Evolutionary conservation across 345 rosid genomes (phyloP), one percentile per base, ranked within the genome.

Genomic region (Firmiana major): DNA sequence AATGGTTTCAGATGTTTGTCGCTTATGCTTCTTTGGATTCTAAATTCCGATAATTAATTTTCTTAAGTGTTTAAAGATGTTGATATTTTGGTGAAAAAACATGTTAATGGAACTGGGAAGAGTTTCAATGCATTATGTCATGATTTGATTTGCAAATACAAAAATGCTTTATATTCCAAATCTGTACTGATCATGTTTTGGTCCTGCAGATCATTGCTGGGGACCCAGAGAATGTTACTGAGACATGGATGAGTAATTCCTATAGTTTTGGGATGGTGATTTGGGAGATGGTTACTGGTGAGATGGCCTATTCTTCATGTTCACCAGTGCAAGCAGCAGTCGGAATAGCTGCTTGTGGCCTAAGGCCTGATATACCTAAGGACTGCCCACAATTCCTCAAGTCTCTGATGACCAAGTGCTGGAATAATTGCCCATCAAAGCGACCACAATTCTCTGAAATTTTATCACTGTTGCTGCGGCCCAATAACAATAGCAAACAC

Each of bases 261-360:
- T 95, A 92, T 79, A 95, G 98, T 86, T 93, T 90, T 11, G 99
- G 99, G 49, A 95, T 95, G 99, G 90, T 95, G 75, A 69, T 92
- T 58, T 95, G 99, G 99, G 99, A 95, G 85, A 92, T 90, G 97
- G 93, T 95, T 76, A 86, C 97, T 0, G 98, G 98, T 22, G 98
- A 95, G 85, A 89, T 90, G 3, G 99, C 99, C 55, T 95, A 95
- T 74, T 80, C 91, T 2, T 83, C 94, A 73, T 93, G 86, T 84
- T 95, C 99, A 45, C 99, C 99, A 0, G 98, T 95, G 74, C 99
- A 95, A 82, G 98, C 99, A 0, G 97, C 97, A 0, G 99, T 95
- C 16, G 99, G 96, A 46, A 95, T 95, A 36, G 99, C 99, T 19
- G 97, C 99, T 68, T 95, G 98, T 72, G 97, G 98, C 24, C 85